Evolutionary conservation across 208 protist species (phyloP), one percentile per base, ranked within the genome.

Genomic region (Blechomonas ayalai): DNA sequence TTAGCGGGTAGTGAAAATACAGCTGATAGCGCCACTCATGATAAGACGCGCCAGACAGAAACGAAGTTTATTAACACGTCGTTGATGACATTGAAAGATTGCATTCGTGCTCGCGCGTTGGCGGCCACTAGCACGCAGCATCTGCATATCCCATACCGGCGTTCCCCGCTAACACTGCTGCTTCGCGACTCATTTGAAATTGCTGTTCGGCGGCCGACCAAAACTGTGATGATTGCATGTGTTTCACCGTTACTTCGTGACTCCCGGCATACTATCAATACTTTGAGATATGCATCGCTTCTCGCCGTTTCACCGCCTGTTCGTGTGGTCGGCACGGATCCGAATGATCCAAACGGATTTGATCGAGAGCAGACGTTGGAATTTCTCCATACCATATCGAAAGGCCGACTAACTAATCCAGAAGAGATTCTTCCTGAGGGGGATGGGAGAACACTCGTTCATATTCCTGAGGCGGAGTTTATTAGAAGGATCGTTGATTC

Each of bases 1-100:
- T 67, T 94, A 19, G 86, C 86, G 2, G 86, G 86, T 50, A 94
- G 82, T 47, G 86, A 94, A 67, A 90, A 85, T 42, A 94, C 82
- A n/a, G 78, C 82, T 0, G 86, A 94, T 46, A 86, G 74, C 41
- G 69, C 86, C 4, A 90, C 75, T 5, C 86, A 94, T 64, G 82
- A 94, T 60, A 87, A 86, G 56, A 62, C 44, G 15, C 70, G 82
- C 3, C 78, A 88, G 39, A 60, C 61, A 23, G 82, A 94, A 48
- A 76, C 86, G 18, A 90, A 90, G 43, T 90, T 91, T 51, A 94
- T 94, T 39, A 94, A 94, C 59, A 86, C 86, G 6, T 94, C 86
- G n/a, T 59, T 94, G n/a, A 94, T 94, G 86, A 91, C 82, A 0
- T 59, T 94, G 28, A 94, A 94, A 48, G 86, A 94, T 43, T 94